A percentile compares a stretch with the other conserved stretches of the same genome.
Evolutionary conservation across 2,329 filamentous ascomycete species (phyloP).

Genomic region (Colletotrichum sp.): DNA sequence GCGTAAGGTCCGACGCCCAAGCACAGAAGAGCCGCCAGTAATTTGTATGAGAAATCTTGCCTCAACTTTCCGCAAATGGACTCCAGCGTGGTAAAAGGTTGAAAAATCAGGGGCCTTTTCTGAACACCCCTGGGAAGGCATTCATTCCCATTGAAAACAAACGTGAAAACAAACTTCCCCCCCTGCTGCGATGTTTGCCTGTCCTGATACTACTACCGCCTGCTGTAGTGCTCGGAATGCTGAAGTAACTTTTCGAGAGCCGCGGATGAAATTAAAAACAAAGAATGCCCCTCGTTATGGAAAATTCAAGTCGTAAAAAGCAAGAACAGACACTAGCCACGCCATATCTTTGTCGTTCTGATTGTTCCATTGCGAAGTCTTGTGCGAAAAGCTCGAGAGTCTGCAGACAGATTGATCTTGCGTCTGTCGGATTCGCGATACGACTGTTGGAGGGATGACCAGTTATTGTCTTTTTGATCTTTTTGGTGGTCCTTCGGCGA

Average conservation of each 20-base stretch:
- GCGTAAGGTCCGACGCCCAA: neutral
- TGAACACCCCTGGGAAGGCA: neutral
- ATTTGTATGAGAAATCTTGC: neutral
- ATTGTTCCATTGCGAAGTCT: neutral
- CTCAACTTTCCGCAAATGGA: neutral
- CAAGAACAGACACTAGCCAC: neutral
- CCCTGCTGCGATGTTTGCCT: neutral
- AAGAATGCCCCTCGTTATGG: neutral
- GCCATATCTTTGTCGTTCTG: neutral
- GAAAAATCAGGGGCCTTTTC: neutral
- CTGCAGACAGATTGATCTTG: neutral
- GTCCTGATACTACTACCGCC: neutral
- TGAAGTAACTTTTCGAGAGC: constrained; percentile 11
- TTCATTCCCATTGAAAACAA: neutral
- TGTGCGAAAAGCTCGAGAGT: neutral
- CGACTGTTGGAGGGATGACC: neutral
- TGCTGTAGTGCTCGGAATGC: constrained; percentile 1
- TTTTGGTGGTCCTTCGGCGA: neutral
- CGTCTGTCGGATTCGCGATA: neutral
- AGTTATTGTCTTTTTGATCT: neutral
- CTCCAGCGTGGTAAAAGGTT: neutral
- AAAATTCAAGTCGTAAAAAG: neutral
- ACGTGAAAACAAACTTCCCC: neutral
- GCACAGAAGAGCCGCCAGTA: neutral
- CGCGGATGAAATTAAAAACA: neutral